Conservation (phyloP, 768 basidiomycete genomes). For the Hemileccinum rubropunctum region DNA sequence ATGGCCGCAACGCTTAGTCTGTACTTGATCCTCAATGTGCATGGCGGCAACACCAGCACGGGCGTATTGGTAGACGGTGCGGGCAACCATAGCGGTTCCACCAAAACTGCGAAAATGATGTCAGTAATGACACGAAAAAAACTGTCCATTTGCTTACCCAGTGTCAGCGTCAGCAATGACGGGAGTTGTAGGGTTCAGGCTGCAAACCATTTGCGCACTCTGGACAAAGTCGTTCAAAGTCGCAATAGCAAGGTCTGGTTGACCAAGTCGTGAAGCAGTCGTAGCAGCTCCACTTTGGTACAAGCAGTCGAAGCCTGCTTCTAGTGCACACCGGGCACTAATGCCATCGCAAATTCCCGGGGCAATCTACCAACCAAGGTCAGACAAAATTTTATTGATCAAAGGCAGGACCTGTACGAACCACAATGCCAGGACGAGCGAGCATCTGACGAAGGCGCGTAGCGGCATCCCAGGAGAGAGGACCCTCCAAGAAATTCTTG, state of each 20-base stretch:
- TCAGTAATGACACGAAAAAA: constrained; percentile 8
- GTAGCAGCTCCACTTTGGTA: constrained; percentile 84
- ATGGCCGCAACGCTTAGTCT: constrained; percentile 78
- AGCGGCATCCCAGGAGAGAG: constrained; percentile 63
- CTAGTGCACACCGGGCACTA: constrained; percentile 74
- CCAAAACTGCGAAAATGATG: constrained; percentile 45
- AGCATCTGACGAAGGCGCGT: constrained; percentile 72
- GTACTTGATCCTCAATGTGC: constrained; percentile 82
- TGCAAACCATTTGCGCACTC: constrained; percentile 68
- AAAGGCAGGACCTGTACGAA: constrained; percentile 33
- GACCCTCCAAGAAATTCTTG: constrained; percentile 64
- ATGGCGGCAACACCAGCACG: constrained; percentile 69
- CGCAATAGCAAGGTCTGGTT: constrained; percentile 77
- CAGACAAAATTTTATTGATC: neutral
- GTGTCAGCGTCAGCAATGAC: constrained; percentile 83
- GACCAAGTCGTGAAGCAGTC: constrained; percentile 73
- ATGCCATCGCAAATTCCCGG: constrained; percentile 83
- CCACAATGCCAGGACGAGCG: constrained; percentile 72
- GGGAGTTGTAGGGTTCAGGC: constrained; percentile 59
- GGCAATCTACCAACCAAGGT: constrained; percentile 45
- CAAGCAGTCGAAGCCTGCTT: constrained; percentile 74
- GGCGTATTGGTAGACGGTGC: constrained; percentile 69
- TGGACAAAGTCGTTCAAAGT: constrained; percentile 75
- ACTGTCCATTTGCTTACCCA: constrained; percentile 40
- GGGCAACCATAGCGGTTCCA: constrained; percentile 71